Evolutionary conservation across 495 filamentous ascomycete genomes (phyloP).

Genomic region (Immersiella caudata): DNA sequence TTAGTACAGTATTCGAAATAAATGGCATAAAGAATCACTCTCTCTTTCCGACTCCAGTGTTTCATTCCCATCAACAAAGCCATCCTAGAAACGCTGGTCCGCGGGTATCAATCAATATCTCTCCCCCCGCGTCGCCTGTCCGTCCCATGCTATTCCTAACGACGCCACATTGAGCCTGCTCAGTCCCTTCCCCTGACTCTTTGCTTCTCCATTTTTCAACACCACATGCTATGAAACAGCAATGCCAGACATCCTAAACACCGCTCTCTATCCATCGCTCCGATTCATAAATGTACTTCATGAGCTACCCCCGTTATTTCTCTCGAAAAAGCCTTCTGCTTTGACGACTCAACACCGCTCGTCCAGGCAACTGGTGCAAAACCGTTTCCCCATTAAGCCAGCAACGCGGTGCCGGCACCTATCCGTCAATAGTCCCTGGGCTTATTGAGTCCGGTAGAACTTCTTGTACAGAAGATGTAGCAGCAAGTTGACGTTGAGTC

Average conservation of each 20-base stretch:
- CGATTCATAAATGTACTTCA: neutral
- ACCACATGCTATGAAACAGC: slow-evolving; percentile 4
- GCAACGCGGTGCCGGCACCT: neutral
- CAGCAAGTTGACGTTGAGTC: slow-evolving; percentile 93
- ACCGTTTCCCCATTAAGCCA: neutral
- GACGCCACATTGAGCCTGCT: slow-evolving; percentile 3
- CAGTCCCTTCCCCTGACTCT: neutral
- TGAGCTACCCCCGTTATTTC: neutral
- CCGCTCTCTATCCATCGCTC: neutral
- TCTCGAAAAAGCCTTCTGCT: neutral
- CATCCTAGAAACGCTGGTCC: neutral
- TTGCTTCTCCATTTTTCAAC: neutral
- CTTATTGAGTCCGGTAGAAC: slow-evolving; percentile 82
- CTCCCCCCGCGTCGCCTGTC: neutral
- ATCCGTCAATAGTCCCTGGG: neutral
- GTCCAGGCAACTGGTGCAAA: neutral
- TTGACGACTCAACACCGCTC: neutral
- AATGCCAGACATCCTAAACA: neutral
- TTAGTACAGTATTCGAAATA: neutral
- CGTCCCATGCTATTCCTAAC: neutral
- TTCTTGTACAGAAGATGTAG: slow-evolving; percentile 97
- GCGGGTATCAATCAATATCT: neutral
- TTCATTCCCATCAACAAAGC: neutral
- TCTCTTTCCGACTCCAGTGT: neutral
- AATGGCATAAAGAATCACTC: neutral